These are phyloP conservation scores for Diaporthe eres DNA, from an alignment of 2,329 filamentous ascomycete genomes.

Conservation along the genomic window DNA sequence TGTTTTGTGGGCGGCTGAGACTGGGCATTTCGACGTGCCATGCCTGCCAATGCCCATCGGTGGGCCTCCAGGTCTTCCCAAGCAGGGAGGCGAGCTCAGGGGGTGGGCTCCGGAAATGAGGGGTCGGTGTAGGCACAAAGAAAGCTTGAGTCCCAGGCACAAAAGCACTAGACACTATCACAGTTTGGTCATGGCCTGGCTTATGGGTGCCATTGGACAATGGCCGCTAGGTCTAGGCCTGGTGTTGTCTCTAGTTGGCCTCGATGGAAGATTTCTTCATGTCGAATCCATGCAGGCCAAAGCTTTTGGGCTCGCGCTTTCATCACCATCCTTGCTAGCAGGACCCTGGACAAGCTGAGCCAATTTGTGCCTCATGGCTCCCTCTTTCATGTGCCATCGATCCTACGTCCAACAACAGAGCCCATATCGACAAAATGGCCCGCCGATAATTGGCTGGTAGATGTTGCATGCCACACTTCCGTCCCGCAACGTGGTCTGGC, in stretches of 20 bases:
- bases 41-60: background rate
- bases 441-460: background rate
- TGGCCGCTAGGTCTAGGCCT: background rate
- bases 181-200: background rate
- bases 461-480: background rate
- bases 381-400: background rate
- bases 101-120: conserved; percentile 1
- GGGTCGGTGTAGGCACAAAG: background rate
- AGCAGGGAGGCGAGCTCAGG: conserved; percentile 2
- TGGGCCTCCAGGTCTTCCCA: background rate
- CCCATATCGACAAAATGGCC: background rate
- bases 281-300: background rate
- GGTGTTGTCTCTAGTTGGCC: background rate
- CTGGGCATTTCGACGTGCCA: conserved; percentile 1
- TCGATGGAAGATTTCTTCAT: background rate
- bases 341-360: conserved; percentile 8
- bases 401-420: background rate
- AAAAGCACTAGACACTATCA: background rate
- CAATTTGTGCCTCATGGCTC: background rate
- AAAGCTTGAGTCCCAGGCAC: background rate
- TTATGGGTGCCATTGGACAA: conserved; percentile 4
- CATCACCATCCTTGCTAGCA: background rate
- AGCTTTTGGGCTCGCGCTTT: background rate
- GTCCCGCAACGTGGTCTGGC: background rate
- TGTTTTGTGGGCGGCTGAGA: conserved; percentile 19